A percentile compares a stretch with the other conserved stretches of the same genome.
These are phyloP conservation scores for Pseudotsuga menziesii DNA, from an alignment of 75 land plant genomes.

Conservation along the genomic window DNA sequence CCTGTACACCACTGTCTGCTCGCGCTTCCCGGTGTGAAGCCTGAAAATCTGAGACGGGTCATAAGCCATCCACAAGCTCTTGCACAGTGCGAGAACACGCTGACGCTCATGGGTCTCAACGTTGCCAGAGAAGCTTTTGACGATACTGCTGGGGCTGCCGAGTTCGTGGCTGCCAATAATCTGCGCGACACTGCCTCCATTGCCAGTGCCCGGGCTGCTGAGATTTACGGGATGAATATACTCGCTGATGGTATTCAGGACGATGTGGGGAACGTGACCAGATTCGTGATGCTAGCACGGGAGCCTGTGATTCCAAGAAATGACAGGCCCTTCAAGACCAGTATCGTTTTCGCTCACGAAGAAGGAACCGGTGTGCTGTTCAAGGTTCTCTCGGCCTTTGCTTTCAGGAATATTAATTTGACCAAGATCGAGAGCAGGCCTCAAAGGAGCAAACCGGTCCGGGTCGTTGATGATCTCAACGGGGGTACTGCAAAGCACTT, in stretches of 20 bases:
- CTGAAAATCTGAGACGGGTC: conserved; percentile 44
- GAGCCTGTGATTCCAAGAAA: conserved; percentile 47
- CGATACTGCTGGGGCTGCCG: conserved; percentile 77
- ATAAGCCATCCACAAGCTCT: conserved; percentile 71
- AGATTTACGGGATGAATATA: conserved; percentile 37
- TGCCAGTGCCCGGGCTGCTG: conserved; percentile 42
- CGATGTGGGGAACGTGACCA: conserved; percentile 33
- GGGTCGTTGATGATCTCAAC: conserved; percentile 39
- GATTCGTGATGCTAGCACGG: conserved; percentile 55
- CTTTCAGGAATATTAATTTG: conserved; percentile 39
- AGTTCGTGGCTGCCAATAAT: conserved; percentile 30
- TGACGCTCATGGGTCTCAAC: conserved; percentile 45
- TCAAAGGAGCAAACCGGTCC: conserved; percentile 31
- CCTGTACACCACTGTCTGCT: conserved; percentile 76
- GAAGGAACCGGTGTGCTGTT: conserved; percentile 37
- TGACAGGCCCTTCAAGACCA: conserved; percentile 49
- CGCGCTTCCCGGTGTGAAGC: conserved; percentile 63
- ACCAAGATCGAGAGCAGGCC: conserved; percentile 54
- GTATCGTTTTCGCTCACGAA: conserved; percentile 49
- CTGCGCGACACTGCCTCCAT: conserved; percentile 41
- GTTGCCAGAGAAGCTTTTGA: conserved; percentile 67
- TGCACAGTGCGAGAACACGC: conserved; percentile 59
- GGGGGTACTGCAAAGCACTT: conserved; percentile 41
- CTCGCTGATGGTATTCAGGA: conserved; percentile 52
- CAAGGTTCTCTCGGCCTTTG: conserved; percentile 47